phyloP scores from a whole-genome alignment of 805 yeast species.

The Zygotorulaspora sp. region DNA sequence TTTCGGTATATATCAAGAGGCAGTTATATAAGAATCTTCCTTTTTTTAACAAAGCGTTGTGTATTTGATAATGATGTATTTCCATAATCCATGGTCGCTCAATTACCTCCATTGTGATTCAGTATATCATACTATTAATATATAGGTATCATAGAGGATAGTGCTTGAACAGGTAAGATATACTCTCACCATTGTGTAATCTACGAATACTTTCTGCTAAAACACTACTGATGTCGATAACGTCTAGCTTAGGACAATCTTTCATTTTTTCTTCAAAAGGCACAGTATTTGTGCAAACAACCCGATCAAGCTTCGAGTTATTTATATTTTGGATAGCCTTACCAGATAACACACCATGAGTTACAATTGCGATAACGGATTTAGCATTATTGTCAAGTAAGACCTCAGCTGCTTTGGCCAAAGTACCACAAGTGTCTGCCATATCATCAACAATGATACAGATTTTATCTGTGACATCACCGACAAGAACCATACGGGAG shows the following conservation, averaged over 20 bases:
- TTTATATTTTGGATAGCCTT: conserved; percentile 69
- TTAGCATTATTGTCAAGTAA: conserved; percentile 63
- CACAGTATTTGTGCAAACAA: conserved; percentile 76
- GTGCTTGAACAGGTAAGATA: conserved; percentile 62
- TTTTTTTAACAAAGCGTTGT: too few relatives aligned
- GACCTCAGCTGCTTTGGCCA: conserved; percentile 77
- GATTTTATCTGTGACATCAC: conserved; percentile 71
- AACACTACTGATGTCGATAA: conserved; percentile 65
- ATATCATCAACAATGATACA: conserved; percentile 82
- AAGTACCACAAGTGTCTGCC: conserved; percentile 88
- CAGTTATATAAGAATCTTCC: too few relatives aligned
- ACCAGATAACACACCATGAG: conserved; percentile 76
- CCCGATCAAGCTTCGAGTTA: conserved; percentile 59
- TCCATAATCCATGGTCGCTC: background rate
- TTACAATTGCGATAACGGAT: conserved; percentile 74
- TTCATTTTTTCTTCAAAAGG: conserved; percentile 64
- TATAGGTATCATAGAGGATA: conserved; percentile 33
- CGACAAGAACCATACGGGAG: conserved; percentile 78
- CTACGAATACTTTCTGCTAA: conserved; percentile 80
- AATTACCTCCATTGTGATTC: background rate
- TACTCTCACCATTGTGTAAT: conserved; percentile 82
- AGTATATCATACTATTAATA: background rate
- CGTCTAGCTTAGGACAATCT: conserved; percentile 53
- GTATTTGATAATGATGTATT: background rate
- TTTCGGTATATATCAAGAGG: too few relatives aligned